These are phyloP conservation scores for Puccinia novopanici DNA, from an alignment of 1,284 basidiomycete species.

Conservation along the genomic window DNA sequence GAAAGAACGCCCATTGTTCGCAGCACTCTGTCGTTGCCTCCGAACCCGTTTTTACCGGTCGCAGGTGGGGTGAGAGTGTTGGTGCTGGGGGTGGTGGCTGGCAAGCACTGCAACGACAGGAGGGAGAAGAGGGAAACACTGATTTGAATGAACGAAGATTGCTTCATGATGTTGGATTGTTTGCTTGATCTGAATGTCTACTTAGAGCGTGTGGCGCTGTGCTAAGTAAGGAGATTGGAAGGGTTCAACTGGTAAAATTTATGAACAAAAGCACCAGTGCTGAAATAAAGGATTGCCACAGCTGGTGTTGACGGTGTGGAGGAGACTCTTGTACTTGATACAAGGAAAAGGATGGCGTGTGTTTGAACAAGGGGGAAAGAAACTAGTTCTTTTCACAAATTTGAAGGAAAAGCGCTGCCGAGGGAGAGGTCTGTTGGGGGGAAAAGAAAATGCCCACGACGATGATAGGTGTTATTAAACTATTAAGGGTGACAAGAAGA, in stretches of 20 bases:
- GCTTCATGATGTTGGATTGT: conserved; percentile 9
- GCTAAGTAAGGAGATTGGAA: no score
- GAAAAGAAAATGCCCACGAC: no score
- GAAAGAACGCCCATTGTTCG: background rate
- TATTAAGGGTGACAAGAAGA: no score
- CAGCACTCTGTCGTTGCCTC: background rate
- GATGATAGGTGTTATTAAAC: no score
- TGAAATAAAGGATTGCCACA: no score
- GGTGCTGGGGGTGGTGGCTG: no score
- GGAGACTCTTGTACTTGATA: background rate
- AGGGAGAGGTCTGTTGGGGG: no score
- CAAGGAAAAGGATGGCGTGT: background rate
- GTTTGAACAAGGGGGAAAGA: background rate
- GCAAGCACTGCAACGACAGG: background rate
- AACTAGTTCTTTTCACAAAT: background rate
- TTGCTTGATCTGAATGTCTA: no score
- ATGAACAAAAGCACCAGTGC: background rate
- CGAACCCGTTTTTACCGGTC: background rate
- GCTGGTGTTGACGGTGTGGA: background rate
- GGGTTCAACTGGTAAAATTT: background rate
- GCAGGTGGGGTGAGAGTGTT: background rate
- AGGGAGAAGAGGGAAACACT: background rate
- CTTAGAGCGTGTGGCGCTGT: no score
- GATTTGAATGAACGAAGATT: background rate
- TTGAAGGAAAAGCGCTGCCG: background rate